Evolutionary conservation across 2,329 filamentous ascomycete genomes (phyloP), one percentile per base, ranked within the genome.

Genomic region (Rutstroemia sydowiana): DNA sequence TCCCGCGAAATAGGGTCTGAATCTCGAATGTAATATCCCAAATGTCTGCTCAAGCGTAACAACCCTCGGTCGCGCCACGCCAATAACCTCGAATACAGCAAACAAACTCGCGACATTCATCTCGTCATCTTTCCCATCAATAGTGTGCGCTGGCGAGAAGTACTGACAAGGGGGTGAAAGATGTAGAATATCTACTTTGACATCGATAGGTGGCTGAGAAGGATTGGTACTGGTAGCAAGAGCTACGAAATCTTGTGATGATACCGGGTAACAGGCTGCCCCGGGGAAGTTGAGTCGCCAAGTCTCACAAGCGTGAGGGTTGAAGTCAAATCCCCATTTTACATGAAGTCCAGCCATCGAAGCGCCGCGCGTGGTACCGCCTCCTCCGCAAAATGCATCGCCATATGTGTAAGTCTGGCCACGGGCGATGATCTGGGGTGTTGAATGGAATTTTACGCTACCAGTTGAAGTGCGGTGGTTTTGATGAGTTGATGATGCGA

Each of bases 31-130:
- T 0, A 78, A 66, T 1, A 95, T 75, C 0, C 87, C 88, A 48
- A 80, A 82, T 0, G 88, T 91, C 62, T 95, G 85, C 60, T 95
- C 89, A 0, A 95, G 70, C 0, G 88, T 95, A 1, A 88, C 77
- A 0, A 93, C 63, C 0, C 88, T 75, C 0, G 89, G 88, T 0
- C 74, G 76, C 0, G 76, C 65, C 32, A 76, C 75, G 5, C 75
- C 67, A 0, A 92, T 68, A 0, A 90, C 66, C 3, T 75, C 66
- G 1, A 72, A 68, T 47, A 78, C 79, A 0, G 74, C 70, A 55
- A 76, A 79, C 0, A 83, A 62, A 0, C 75, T 75, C 1, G 81
- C 80, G 0, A 79, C 81, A 58, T 95, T 93, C 0, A 69, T 73
- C 1, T 87, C 84, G 42, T 90, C 84, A 20, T 82, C 74, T 6